A percentile compares a stretch with the other conserved stretches of the same genome.
phyloP scores from a whole-genome alignment of 2,329 filamentous ascomycete species.

The Pseudogymnoascus sp. region DNA sequence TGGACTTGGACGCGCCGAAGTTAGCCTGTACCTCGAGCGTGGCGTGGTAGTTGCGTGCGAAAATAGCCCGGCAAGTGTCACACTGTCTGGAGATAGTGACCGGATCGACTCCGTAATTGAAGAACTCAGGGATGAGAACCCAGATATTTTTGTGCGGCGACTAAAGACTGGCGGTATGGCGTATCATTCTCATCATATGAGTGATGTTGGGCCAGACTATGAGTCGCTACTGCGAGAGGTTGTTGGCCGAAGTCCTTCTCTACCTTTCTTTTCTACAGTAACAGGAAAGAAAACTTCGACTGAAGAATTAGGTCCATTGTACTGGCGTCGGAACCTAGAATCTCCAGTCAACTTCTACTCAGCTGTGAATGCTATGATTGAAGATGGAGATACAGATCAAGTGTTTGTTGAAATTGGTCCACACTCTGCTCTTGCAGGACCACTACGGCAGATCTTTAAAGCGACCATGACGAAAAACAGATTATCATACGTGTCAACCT shows the following conservation, averaged over 20 bases:
- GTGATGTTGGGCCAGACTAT: constrained; percentile 22
- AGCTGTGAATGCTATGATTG: constrained; percentile 16
- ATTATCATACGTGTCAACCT: constrained; percentile 12
- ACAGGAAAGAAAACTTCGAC: constrained; percentile 11
- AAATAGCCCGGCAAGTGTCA: constrained; percentile 23
- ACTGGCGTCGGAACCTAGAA: constrained; percentile 39
- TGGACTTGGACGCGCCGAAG: constrained; percentile 23
- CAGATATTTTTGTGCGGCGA: constrained; percentile 15
- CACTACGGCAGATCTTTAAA: constrained; percentile 23
- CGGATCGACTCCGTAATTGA: constrained; percentile 19
- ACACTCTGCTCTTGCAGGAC: constrained; percentile 30
- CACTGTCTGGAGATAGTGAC: constrained; percentile 18
- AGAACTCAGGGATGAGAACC: constrained; percentile 11
- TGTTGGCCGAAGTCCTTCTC: background rate
- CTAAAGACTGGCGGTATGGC: constrained; percentile 19
- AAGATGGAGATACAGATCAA: background rate
- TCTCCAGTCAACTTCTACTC: constrained; percentile 34
- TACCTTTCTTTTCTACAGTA: background rate
- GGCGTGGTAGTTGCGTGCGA: constrained; percentile 27
- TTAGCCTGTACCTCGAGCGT: constrained; percentile 6
- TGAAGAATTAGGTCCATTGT: constrained; percentile 19
- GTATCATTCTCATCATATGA: constrained; percentile 30
- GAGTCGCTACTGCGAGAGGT: background rate
- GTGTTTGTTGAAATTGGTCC: constrained; percentile 22
- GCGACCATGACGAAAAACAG: background rate